These are phyloP conservation scores for Clarireedia sp. DNA, from an alignment of 2,329 filamentous ascomycete species.

Conservation along the genomic window DNA sequence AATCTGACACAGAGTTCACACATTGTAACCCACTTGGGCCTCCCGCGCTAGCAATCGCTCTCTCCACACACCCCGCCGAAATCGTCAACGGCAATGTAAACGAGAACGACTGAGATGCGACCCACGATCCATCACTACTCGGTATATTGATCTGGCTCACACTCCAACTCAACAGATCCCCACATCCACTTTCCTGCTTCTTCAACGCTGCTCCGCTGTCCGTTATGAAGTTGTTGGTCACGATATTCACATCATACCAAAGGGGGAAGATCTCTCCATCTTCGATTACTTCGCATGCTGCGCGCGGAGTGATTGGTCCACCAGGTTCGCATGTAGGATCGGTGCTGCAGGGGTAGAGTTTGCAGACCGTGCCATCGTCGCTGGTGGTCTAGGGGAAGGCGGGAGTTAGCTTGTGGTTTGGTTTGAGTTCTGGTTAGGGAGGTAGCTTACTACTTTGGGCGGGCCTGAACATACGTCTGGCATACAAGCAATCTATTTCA, in stretches of 20 bases:
- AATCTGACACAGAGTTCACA: background rate
- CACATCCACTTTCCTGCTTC: background rate
- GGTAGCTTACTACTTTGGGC: background rate
- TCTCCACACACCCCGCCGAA: background rate
- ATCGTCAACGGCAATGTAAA: background rate
- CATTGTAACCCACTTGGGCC: background rate
- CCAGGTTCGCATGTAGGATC: background rate
- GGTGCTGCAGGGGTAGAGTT: background rate
- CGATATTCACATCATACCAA: background rate
- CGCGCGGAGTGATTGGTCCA: background rate
- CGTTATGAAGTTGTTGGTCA: background rate
- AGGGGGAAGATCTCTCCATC: background rate
- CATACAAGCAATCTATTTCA: conserved; percentile 1
- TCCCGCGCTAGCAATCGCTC: background rate
- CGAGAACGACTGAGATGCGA: background rate
- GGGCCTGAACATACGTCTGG: background rate
- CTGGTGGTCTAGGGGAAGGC: background rate
- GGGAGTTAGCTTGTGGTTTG: background rate
- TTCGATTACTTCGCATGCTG: background rate
- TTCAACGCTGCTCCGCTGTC: background rate
- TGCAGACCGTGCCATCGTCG: background rate
- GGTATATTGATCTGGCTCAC: background rate
- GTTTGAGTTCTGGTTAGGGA: background rate
- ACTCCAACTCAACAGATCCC: background rate
- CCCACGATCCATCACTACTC: background rate